Evolutionary conservation across 108 stramenopile species (phyloP).

Genomic region (Chaetoceros muelleri): DNA sequence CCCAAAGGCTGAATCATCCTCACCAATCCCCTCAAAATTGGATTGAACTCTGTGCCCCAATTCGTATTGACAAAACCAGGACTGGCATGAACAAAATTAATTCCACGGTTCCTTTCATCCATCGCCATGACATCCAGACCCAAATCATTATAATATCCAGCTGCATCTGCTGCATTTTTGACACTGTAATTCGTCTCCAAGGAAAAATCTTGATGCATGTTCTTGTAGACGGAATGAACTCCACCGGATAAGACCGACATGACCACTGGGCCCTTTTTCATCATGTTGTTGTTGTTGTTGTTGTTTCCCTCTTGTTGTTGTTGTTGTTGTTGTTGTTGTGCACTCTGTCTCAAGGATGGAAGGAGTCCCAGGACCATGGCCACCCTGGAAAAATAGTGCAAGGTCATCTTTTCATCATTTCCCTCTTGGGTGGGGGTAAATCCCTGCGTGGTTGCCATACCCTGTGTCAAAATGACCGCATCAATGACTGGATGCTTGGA

Average conservation of each 20-base stretch:
- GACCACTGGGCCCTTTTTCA: conserved; percentile 23
- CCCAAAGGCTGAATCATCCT: conserved; percentile 29
- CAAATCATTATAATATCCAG: conserved; percentile 51
- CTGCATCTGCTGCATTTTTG: conserved; percentile 47
- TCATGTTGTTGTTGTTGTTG: no score
- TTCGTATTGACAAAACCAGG: conserved; percentile 45
- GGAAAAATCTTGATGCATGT: conserved; percentile 28
- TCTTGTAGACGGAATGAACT: conserved; percentile 34
- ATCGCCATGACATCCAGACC: conserved; percentile 37
- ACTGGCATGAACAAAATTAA: conserved; percentile 35
- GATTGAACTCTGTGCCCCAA: conserved; percentile 49
- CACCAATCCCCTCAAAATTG: conserved; percentile 16
- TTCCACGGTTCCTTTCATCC: conserved; percentile 2
- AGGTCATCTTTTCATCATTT: conserved; percentile 43
- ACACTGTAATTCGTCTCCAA: conserved; percentile 29
- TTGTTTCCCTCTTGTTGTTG: no score
- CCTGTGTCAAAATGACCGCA: conserved; percentile 56
- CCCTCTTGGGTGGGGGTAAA: conserved; percentile 46
- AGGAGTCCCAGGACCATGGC: conserved; percentile 1
- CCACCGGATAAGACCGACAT: conserved; percentile 39
- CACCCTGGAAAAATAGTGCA: conserved; percentile 23
- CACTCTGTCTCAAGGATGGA: conserved; percentile 3
- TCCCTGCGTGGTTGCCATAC: conserved; percentile 47
- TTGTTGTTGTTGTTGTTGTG: background rate
- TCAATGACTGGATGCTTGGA: conserved; percentile 18